Evolutionary conservation across 2,329 filamentous ascomycete species (phyloP), one percentile per base, ranked within the genome.

Genomic region (Paracoccidioides lutzii): DNA sequence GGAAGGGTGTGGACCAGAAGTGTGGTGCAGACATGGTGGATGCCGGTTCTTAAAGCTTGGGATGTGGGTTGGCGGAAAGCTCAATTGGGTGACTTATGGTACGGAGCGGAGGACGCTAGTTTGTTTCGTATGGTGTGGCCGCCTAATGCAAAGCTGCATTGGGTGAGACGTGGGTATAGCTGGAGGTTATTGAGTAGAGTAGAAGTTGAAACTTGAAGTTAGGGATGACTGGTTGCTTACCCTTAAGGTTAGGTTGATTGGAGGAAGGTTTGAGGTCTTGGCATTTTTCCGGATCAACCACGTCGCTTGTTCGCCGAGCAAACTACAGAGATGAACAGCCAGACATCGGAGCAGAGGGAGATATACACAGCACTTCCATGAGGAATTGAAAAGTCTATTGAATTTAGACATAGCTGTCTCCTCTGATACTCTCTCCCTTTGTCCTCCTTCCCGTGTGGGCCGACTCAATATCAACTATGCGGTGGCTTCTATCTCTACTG

Each of bases 1-100:
- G 83, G 70, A 94, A 67, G 61, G 93, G 93, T 58, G 81, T 79
- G 62, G 82, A 80, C 83, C 86, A 96, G 85, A 98, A 96, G 66
- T 79, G 78, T 65, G 89, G 85, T 55, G 80, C 78, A 58, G 78
- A 71, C 74, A 76, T 76, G 59, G 58, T 62, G 64, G 61, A 43
- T 15, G 30, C 14, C 38, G 50, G 52, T 49, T n/a, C 53, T 50
- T 53, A 54, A 48, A 46, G 53, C 37, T 30, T n/a, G 38, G 32
- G n/a, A n/a, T n/a, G n/a, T n/a, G n/a, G 50, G 37, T 30, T 22
- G 49, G 15, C 12, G 33, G 7, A 28, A 28, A 28, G 37, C 41
- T 52, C 37, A 52, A 52, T 30, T n/a, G 37, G 28, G 50, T 5
- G 22, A 22, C 30, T 32, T 22, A 12, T 7, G 35, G 37, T 5